phyloP scores from a whole-genome alignment of 1,284 basidiomycete species.

The Pyrrhoderma noxium region DNA sequence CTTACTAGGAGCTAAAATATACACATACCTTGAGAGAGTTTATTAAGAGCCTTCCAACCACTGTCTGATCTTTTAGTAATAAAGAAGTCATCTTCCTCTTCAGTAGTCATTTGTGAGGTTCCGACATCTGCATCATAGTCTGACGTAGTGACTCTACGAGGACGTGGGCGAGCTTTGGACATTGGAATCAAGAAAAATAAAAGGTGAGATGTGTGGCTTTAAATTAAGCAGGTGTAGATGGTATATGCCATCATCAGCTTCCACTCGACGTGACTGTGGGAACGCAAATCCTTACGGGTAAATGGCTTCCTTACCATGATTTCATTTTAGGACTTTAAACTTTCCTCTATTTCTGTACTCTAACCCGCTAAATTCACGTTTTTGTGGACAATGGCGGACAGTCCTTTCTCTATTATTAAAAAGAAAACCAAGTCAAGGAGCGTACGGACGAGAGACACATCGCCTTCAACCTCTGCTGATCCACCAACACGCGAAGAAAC shows the following conservation, averaged over 20 bases:
- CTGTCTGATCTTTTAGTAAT: conserved; percentile 48
- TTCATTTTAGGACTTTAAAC: too few species aligned
- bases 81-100: conserved; percentile 58
- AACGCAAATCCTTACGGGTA: not conserved
- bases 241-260: too few species aligned
- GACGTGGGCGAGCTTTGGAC: conserved; percentile 34
- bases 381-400: not conserved
- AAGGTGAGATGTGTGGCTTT: too few species aligned
- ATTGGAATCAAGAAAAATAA: too few species aligned
- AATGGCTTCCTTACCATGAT: not conserved
- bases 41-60: conserved; percentile 18
- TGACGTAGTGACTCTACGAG: conserved; percentile 28
- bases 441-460: conserved; percentile 11
- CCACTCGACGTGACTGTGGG: not conserved
- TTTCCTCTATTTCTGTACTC: too few species aligned
- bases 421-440: conserved; percentile 22
- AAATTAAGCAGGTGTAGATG: too few species aligned
- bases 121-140: conserved; percentile 15
- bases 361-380: too few species aligned
- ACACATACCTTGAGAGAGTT: too few species aligned
- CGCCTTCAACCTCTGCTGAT: conserved; percentile 22
- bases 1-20: too few species aligned
- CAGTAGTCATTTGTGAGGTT: conserved; percentile 19
- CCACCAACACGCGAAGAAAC: conserved; percentile 16
- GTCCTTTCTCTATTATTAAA: conserved; percentile 7